Evolutionary conservation across 441 rosid species (phyloP), one percentile per base, ranked within the genome.

Genomic region (Pelargonium citronellum): DNA sequence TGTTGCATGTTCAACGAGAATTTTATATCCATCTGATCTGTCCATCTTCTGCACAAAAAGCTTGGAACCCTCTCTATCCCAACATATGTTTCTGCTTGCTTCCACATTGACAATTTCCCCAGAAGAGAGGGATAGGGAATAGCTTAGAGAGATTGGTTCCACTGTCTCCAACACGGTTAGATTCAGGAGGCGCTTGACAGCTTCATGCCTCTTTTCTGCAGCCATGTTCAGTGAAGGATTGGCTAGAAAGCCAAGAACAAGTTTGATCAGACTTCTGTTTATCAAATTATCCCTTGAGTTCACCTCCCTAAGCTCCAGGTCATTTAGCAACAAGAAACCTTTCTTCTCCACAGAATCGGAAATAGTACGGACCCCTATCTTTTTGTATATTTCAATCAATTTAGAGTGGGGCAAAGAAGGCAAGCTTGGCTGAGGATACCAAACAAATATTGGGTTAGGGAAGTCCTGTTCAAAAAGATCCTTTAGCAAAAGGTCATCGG

Each of bases 401-500:
- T 62, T 71, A 0, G 80, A 78, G 15, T 73, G 83, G 30, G 87
- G 68, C 71, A 89, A 65, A 24, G 71, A 71, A 37, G 80, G 78
- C 61, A 65, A 34, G 75, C 87, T 83, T 64, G 83, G 78, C 75
- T 78, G 77, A 72, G 95, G 93, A 79, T 67, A 83, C 97, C 97
- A 91, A 8, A 84, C 90, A 72, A 89, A 89, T 55, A 87, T 44
- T 0, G 83, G 77, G n/a, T 3, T 69, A 73, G 84, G 63, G 11
- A 83, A 83, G 5, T 1, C 5, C n/a, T 67, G 55, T 8, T 63
- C 71, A 34, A 89, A 87, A 1, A 84, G 78, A 43, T 87, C 91
- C 60, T 86, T 83, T 34, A 87, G 77, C 13, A 71, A 83, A 73
- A 89, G 83, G 66, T 91, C 93, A 79, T 91, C 97, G 4, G 89